Evolutionary conservation across 2,329 filamentous ascomycete genomes (phyloP).

Genomic region (Sporothrix pseudoabietina): DNA sequence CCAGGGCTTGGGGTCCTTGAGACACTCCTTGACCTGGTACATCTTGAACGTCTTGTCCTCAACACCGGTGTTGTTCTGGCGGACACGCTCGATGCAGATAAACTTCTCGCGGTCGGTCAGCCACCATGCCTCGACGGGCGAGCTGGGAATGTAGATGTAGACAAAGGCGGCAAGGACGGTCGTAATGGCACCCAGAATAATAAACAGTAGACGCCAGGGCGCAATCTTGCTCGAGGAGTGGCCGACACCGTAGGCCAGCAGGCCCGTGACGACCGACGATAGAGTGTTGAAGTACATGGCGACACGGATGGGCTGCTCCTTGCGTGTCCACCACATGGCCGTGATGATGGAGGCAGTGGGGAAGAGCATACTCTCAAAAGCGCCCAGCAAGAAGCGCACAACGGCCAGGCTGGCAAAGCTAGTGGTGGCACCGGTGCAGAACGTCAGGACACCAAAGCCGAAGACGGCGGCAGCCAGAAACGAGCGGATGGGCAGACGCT

Average conservation of each 20-base stretch:
- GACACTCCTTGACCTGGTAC: conserved; percentile 51
- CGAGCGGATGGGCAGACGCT: conserved; percentile 55
- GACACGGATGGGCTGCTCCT: conserved; percentile 61
- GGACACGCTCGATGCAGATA: conserved; percentile 36
- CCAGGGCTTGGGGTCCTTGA: conserved; percentile 48
- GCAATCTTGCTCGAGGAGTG: conserved; percentile 30
- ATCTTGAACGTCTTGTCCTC: conserved; percentile 51
- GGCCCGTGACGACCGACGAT: conserved; percentile 39
- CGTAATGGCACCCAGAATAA: conserved; percentile 41
- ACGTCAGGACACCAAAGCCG: conserved; percentile 60
- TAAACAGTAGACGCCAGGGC: conserved; percentile 47
- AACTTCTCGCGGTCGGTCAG: conserved; percentile 46
- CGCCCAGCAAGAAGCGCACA: conserved; percentile 46
- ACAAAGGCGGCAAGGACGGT: conserved; percentile 36
- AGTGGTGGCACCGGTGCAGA: conserved; percentile 55
- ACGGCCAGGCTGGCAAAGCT: conserved; percentile 53
- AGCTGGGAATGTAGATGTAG: conserved; percentile 43
- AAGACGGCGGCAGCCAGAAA: conserved; percentile 62
- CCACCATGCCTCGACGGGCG: conserved; percentile 48
- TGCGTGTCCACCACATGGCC: conserved; percentile 58
- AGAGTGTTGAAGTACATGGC: conserved; percentile 53
- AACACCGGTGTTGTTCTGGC: conserved; percentile 27
- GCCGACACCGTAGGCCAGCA: conserved; percentile 45
- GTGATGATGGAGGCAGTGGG: conserved; percentile 64
- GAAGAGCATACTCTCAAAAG: conserved; percentile 62